Base-by-base conservation (phyloP, 805 yeast species). In the Kodamaea kakaduensis region DNA sequence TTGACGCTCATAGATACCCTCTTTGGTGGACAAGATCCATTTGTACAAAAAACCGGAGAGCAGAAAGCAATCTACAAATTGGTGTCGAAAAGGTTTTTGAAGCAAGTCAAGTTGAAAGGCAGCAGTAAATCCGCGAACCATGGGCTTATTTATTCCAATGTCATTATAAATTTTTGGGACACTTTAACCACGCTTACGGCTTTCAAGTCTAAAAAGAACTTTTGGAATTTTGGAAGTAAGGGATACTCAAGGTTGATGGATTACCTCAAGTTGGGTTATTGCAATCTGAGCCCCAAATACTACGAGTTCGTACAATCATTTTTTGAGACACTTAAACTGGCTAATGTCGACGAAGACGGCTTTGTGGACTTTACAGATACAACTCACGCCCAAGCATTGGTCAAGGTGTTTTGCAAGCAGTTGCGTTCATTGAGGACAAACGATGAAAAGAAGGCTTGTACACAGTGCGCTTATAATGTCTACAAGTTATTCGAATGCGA, bases 261-360 rank as follows among this genome's bases (percentile, higher is more conserved):
- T 0, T 69, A 79, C 42, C 45, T 83, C 14, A 59, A 59, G 9
- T 42, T 77, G 9, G 83, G 87, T 0, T 73, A 76, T 2, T 63
- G 79, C 31, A 67, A 65, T 32, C 76, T 84, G 33, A 59, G 64
- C 18, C 71, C 78, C 0, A 43, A 58, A 0, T 81, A 77, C 48
- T 83, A 75, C 44, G 38, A 40, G 2, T 31, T 48, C 7, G 32
- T 67, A 13, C 34, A 36, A 2, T 36, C 44, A 1, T 48, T 66
- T 19, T 54, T 66, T 20, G 33, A 36, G 9, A 28, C 51, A 3
- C 36, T 51, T 25, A 33, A 33, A 16, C 18, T 22, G n/a, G 36
- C 31, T n/a, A 14, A 21, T 15, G 24, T 27, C 20, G 7, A 20
- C 21, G 36, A 27, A 1, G 51, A 47, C 15, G 37, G 38, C 3